These are phyloP conservation scores for Fusarium foetens DNA, from an alignment of 2,329 filamentous ascomycete genomes.

Conservation along the genomic window DNA sequence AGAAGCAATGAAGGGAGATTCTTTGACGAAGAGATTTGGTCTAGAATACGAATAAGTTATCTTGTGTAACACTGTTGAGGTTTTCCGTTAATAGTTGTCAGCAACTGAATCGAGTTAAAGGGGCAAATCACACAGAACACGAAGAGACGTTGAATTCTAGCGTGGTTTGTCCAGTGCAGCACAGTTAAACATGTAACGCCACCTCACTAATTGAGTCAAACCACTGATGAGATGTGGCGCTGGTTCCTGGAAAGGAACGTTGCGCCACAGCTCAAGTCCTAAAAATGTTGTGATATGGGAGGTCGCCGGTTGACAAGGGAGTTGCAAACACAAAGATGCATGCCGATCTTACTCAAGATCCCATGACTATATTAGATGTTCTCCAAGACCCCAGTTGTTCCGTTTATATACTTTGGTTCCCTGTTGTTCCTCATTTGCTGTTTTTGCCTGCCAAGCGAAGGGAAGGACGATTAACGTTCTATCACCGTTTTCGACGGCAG, in stretches of 20 bases:
- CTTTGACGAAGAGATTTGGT: not conserved
- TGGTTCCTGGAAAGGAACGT: constrained; percentile 3
- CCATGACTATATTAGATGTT: not conserved
- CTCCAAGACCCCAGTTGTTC: not conserved
- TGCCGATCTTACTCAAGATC: not conserved
- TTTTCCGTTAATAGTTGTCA: constrained; percentile 5
- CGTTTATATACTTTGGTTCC: not conserved
- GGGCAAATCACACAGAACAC: constrained; percentile 22
- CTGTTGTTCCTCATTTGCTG: not conserved
- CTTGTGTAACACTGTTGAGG: constrained; percentile 1
- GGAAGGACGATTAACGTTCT: not conserved
- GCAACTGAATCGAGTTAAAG: constrained; percentile 10
- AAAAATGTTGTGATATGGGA: not conserved
- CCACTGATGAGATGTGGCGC: constrained; percentile 26
- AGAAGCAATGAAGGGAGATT: not conserved
- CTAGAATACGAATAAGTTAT: not conserved
- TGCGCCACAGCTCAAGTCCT: constrained; percentile 19
- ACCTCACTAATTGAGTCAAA: not conserved
- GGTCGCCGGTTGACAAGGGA: not conserved
- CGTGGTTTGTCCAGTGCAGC: constrained; percentile 8
- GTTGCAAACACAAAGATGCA: not conserved
- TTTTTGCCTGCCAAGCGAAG: not conserved
- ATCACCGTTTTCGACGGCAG: not conserved
- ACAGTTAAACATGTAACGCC: constrained; percentile 7
- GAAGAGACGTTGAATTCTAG: constrained; percentile 5